Evolutionary conservation across 805 yeast genomes (phyloP), one percentile per base, ranked within the genome.

Genomic region (Helenozyma rhizophorensis): DNA sequence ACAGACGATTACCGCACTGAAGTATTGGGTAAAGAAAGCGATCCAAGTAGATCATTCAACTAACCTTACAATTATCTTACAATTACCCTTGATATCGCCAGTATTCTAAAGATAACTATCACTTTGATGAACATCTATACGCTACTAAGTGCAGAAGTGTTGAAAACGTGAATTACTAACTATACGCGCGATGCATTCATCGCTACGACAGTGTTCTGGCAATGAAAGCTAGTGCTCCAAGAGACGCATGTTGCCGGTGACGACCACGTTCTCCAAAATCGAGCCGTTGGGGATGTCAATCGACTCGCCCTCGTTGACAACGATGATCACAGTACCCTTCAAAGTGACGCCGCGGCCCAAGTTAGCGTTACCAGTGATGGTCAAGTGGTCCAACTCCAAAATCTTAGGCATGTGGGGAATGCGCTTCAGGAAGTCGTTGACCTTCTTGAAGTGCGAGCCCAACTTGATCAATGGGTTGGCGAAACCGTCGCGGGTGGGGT

Each of bases 241-340:
- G 51, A 93, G 89, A 53, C 94, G 87, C 65, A 90, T 75, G 68
- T 86, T 88, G 61, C 98, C 98, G 33, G 98, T 90, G 51, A 90
- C 86, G 43, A 90, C 98, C 32, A 90, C 97, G 56, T 93, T 93
- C 63, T 93, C 98, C 53, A 93, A 74, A 34, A 89, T 73, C 10
- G 95, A 78, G 25, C 98, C 98, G 56, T 93, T 89, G 50, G 98
- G 98, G 71, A 93, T 87, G 58, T 93, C 97, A 53, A 93, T 93
- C 68, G 78, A 85, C 59, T 88, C 93, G 41, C 97, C 97, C 55
- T 93, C 97, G 39, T 89, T 88, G 64, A 97, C 90, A 33, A 93
- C 97, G 49, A 93, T 86, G 55, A 93, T 93, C 41, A 93, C 98
- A 9, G 97, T 93, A 45, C 98, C 98, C 72, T 85, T 93, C 56